Evolutionary conservation across 495 filamentous ascomycete species (phyloP).

Genomic region (Penicillium canescens): DNA sequence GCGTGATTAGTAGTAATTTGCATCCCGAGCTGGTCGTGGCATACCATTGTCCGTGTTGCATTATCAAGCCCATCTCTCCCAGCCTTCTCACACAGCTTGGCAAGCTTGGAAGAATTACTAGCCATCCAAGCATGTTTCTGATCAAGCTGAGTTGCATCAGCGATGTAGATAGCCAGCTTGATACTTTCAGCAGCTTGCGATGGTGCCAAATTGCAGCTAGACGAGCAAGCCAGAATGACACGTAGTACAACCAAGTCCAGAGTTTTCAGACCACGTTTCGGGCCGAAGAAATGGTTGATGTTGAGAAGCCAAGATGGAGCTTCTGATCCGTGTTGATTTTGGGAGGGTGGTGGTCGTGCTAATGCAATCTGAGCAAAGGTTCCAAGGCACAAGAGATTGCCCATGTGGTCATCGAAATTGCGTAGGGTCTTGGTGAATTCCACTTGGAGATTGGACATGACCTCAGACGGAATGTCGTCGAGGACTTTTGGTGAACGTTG

Average conservation of each 20-base stretch:
- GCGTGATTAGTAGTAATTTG: conserved; percentile 10
- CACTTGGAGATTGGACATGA: conserved; percentile 45
- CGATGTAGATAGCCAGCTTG: conserved; percentile 48
- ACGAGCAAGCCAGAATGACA: conserved; percentile 53
- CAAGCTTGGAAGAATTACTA: conserved; percentile 39
- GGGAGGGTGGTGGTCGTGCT: conserved; percentile 2
- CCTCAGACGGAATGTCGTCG: conserved; percentile 35
- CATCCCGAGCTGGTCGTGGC: not conserved
- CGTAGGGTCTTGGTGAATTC: conserved; percentile 48
- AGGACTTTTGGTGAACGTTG: conserved; percentile 30
- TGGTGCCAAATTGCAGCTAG: conserved; percentile 35
- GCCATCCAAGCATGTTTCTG: conserved; percentile 47
- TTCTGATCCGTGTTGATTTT: conserved; percentile 15
- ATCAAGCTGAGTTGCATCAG: conserved; percentile 40
- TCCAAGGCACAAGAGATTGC: conserved; percentile 51
- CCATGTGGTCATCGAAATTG: conserved; percentile 47
- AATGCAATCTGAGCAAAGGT: conserved; percentile 45
- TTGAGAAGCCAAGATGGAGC: conserved; percentile 35
- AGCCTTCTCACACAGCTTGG: conserved; percentile 55
- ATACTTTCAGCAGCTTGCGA: conserved; percentile 49
- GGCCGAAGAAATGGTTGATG: conserved; percentile 49
- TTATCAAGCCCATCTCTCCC: conserved; percentile 36
- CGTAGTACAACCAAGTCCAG: conserved; percentile 54
- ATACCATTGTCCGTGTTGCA: conserved; percentile 45
- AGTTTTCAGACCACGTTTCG: conserved; percentile 52